phyloP scores from a whole-genome alignment of 208 protist species.

The Leishmania martiniquensis region DNA sequence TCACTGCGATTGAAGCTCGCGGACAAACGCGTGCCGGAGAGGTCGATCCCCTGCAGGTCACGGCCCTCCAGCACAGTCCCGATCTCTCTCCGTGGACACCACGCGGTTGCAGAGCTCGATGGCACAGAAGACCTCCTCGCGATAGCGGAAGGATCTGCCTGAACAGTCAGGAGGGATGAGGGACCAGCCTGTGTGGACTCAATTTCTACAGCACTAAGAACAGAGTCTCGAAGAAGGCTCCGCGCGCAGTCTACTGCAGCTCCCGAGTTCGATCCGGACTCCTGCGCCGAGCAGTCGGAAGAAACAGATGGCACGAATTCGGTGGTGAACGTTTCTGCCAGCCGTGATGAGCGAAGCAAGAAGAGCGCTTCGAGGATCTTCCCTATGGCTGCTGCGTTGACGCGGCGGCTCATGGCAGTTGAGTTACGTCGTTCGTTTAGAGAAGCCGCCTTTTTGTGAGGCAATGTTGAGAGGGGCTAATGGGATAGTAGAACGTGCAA shows the following conservation, averaged over 20 bases:
- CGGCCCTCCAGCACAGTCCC: conserved; percentile 73
- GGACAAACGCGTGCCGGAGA: conserved; percentile 52
- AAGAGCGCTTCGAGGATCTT: conserved; percentile 58
- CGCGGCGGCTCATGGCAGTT: conserved; percentile 34
- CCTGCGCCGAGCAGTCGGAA: background rate
- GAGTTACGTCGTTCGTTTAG: background rate
- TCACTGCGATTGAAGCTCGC: conserved; percentile 77
- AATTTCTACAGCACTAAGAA: conserved; percentile 46
- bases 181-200: conserved; percentile 4
- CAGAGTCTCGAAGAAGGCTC: conserved; percentile 38
- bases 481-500: conserved; percentile 9
- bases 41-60: conserved; percentile 54
- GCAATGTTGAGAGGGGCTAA: conserved; percentile 3
- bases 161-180: conserved; percentile 6
- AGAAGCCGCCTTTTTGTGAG: background rate
- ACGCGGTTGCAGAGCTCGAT: conserved; percentile 1
- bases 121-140: background rate
- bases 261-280: background rate
- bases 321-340: conserved; percentile 22
- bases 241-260: conserved; percentile 10
- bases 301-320: background rate
- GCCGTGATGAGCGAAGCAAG: conserved; percentile 22
- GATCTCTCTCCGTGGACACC: conserved; percentile 38
- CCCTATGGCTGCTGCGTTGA: conserved; percentile 32
- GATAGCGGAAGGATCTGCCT: background rate